Percentiles rank a stretch among this genome's conserved stretches.
phyloP scores from a whole-genome alignment of 768 basidiomycete genomes.

The Tulasnella sp. region DNA sequence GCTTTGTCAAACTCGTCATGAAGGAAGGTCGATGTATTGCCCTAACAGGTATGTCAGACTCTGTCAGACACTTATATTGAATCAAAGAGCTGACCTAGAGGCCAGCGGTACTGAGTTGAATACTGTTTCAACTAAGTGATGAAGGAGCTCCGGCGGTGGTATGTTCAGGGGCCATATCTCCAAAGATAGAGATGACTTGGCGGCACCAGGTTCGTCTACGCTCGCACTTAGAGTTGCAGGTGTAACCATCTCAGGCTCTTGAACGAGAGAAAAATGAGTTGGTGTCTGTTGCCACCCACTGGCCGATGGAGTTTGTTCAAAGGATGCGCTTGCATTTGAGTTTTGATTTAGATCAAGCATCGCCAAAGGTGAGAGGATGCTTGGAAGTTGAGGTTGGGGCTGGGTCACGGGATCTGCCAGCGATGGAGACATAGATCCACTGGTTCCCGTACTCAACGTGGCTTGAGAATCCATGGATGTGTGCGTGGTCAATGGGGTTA shows the following conservation, averaged over 20 bases:
- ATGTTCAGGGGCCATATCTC: conserved; percentile 6
- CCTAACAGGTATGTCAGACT: background rate
- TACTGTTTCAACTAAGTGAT: conserved; percentile 14
- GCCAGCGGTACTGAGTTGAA: conserved; percentile 9
- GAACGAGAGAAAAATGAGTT: background rate
- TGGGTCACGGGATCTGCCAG: too few relatives aligned
- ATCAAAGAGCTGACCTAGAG: too few relatives aligned
- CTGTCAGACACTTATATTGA: too few relatives aligned
- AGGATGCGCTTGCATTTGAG: background rate
- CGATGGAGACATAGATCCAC: too few relatives aligned
- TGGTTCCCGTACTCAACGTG: too few relatives aligned
- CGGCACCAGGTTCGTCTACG: background rate
- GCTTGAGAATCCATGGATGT: too few relatives aligned
- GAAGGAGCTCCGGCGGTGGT: conserved; percentile 4
- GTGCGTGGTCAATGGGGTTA: background rate
- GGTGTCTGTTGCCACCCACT: background rate
- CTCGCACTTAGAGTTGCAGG: background rate
- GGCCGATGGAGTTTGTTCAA: background rate
- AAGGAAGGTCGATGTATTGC: conserved; percentile 15
- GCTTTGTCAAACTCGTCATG: background rate
- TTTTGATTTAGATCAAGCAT: too few relatives aligned
- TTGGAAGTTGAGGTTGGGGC: too few relatives aligned
- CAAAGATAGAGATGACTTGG: background rate
- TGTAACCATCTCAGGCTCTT: background rate
- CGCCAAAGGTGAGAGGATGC: too few relatives aligned